Base-by-base conservation (phyloP, 176 grass and related monocot species). In the Ampelocalamus luodianensis region DNA sequence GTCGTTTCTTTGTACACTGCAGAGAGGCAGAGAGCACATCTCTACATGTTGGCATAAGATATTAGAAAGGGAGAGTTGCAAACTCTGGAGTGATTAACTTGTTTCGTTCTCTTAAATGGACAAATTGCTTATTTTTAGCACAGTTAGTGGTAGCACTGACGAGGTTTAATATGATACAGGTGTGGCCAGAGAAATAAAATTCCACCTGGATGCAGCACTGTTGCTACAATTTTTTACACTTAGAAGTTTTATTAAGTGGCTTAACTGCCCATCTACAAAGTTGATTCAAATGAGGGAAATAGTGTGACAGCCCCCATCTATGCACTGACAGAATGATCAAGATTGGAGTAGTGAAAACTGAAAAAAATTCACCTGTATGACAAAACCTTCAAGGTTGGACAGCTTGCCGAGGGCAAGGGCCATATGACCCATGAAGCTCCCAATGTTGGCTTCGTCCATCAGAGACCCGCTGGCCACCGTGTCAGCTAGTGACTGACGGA, bases 401-500 rank as follows among this genome's bases (percentile, higher is more conserved):
- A 97, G 88, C 82, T 94, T 94, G 88, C 84, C 87, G 1, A 97
- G 72, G 56, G 95, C 92, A 71, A 93, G 27, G 26, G 78, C 95
- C 95, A 94, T 94, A 54, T 88, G 79, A 68, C 87, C 85, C 93
- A 92, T 97, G 90, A 91, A 94, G 79, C 71, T 94, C 70, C 79
- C 89, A 12, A 84, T 65, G 63, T 81, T 81, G 43, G 85, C 22
- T 12, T 86, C 81, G 16, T 91, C 89, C 5, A 72, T 77, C 56
- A 97, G 58, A 56, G 87, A 86, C 6, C 87, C 92, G 26, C 81
- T 59, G 45, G 90, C 78, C 58, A 97, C 87, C 0, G 86, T 92
- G 8, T 88, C 74, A 45, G 90, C 77, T 23, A 97, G 88, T 18
- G 95, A 94, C 61, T 88, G 95, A 60, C 91, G 86, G 65, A 97